Evolutionary conservation across 2,329 filamentous ascomycete species (phyloP), one percentile per base, ranked within the genome.

Genomic region (Fusarium sp.): DNA sequence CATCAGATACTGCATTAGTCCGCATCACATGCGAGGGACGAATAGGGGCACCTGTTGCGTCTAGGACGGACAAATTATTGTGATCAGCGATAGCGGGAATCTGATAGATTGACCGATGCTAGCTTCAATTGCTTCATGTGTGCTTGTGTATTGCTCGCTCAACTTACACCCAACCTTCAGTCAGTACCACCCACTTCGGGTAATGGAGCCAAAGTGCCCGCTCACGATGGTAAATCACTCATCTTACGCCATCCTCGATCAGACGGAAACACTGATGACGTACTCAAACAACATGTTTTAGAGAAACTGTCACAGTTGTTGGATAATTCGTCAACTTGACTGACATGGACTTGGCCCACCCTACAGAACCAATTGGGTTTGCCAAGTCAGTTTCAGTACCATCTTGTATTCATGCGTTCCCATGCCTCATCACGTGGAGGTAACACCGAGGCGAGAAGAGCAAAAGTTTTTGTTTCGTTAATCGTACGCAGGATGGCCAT

Each of bases 401-500:
- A 34, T 49, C 14, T 25, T 20, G 27, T 36, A 34, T 49, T 44
- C 55, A 58, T 58, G 38, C 29, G 29, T 13, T 46, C 18, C 38
- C 27, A 31, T 33, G 13, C 40, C 20, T 34, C 29, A 49, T 58
- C 29, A 49, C 58, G 46, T 57, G 27, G 49, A 10, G 4, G 16
- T 6, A 34, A 42, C 18, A 40, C 50, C 55, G 51, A 42, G 46
- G 23, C 44, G 31, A 57, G 16, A 10, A 56, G 50, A 61, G 31
- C 6, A 61, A 31, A 58, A 23, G 11, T 40, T 61, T 65, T 51
- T 27, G 61, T 68, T 70, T 70, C 61, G 64, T 68, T 64, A 61
- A 70, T 70, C 64, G 53, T 40, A 61, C 20, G 38, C 42, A 49
- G 42, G 23, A 49, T 49, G 42, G 42, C 34, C 25, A 38, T 42